Evolutionary conservation across 495 filamentous ascomycete species (phyloP).

Genomic region (Choiromyces venosus): DNA sequence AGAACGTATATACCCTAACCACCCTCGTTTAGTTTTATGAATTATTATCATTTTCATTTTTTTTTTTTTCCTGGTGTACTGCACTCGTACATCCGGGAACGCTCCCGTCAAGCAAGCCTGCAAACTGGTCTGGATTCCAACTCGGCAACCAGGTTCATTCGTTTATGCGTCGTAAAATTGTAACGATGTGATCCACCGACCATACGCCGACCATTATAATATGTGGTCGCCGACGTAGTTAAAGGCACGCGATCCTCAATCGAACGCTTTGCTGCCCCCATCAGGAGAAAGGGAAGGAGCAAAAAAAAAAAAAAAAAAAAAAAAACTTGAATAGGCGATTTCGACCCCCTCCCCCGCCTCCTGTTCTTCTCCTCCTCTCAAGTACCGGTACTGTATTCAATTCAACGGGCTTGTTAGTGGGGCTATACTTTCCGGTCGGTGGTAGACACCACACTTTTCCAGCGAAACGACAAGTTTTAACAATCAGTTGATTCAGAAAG

Average conservation of each 20-base stretch:
- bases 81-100: not conserved
- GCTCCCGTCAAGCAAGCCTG: constrained; percentile 3
- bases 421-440: constrained; percentile 2
- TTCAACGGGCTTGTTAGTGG: constrained; percentile 1
- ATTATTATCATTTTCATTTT: not conserved
- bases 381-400: constrained; percentile 1
- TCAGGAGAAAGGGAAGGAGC: not conserved
- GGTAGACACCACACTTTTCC: not conserved
- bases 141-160: not conserved
- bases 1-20: not conserved
- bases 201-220: not conserved
- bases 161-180: not conserved
- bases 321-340: not conserved
- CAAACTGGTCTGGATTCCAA: not conserved
- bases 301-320: not conserved
- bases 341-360: not conserved
- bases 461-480: not conserved
- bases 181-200: not conserved
- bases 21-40: not conserved
- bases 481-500: constrained; percentile 1
- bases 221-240: not conserved
- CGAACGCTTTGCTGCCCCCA: not conserved
- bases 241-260: not conserved
- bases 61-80: not conserved
- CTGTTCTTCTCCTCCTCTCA: not conserved